Evolutionary conservation across 345 rosid species (phyloP).

Genomic region (Eucalyptus tenuipes): DNA sequence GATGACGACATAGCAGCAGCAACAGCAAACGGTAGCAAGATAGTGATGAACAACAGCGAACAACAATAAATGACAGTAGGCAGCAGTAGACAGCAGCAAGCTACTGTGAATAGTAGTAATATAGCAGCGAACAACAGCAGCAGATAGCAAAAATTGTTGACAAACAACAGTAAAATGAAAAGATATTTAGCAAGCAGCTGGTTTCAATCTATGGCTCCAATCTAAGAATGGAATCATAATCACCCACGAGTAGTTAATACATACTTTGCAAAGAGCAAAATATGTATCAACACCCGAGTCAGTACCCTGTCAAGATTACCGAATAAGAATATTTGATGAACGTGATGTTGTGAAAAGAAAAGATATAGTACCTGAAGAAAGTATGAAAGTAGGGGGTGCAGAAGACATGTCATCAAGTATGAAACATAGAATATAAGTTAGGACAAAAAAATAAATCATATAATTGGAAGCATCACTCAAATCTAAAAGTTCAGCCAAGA

Average conservation of each 20-base stretch:
- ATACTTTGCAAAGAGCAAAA: conserved; percentile 63
- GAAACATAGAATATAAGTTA: not conserved
- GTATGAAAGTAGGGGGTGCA: not conserved
- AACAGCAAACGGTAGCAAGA: too few relatives aligned
- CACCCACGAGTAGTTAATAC: too few relatives aligned
- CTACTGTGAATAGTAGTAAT: too few relatives aligned
- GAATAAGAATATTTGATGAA: not conserved
- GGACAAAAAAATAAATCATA: not conserved
- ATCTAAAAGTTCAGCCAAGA: not conserved
- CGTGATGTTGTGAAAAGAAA: not conserved
- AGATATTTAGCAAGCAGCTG: too few relatives aligned
- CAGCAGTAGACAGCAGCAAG: too few relatives aligned
- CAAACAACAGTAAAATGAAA: too few relatives aligned
- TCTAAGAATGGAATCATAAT: too few relatives aligned
- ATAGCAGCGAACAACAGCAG: rapidly evolving
- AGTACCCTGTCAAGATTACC: conserved; percentile 37
- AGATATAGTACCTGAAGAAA: not conserved
- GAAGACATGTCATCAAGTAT: not conserved
- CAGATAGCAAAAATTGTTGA: too few relatives aligned
- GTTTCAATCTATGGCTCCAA: too few relatives aligned
- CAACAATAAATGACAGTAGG: too few relatives aligned
- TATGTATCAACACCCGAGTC: conserved; percentile 91
- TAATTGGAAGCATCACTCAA: not conserved
- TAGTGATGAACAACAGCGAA: too few relatives aligned
- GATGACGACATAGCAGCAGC: too few relatives aligned